A percentile compares a stretch with the other conserved stretches of the same genome.
phyloP scores from a whole-genome alignment of 2,329 filamentous ascomycete species.

The Pestalotiopsis sp. region DNA sequence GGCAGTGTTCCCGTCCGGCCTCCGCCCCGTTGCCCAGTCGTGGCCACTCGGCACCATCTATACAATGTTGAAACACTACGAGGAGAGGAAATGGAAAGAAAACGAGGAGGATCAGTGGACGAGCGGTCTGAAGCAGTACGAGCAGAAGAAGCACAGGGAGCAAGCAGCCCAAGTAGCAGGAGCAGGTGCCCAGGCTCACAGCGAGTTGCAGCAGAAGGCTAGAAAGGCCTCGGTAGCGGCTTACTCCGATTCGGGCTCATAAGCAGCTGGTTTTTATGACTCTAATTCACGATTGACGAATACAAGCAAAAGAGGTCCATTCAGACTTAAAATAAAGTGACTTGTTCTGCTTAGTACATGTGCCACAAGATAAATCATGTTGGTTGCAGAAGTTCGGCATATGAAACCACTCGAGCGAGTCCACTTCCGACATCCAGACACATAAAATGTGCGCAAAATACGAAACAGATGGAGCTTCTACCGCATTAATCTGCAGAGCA shows the following conservation, averaged over 20 bases:
- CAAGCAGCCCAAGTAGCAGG: not conserved
- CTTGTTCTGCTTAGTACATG: too few relatives aligned
- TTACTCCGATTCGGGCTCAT: not conserved
- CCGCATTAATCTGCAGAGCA: too few relatives aligned
- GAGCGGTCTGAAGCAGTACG: not conserved
- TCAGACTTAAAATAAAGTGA: too few relatives aligned
- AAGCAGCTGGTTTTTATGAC: not conserved
- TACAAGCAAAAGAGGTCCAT: not conserved
- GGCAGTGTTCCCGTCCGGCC: conserved; percentile 26
- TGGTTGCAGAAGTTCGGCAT: too few relatives aligned
- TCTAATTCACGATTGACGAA: not conserved
- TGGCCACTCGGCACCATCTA: conserved; percentile 21
- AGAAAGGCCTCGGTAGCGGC: not conserved
- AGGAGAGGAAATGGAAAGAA: conserved; percentile 12
- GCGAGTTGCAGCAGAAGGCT: not conserved
- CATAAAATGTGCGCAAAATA: too few relatives aligned
- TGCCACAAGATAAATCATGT: not conserved
- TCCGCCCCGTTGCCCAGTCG: conserved; percentile 19
- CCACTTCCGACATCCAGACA: too few relatives aligned
- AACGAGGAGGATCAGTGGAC: conserved; percentile 4
- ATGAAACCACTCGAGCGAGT: too few relatives aligned
- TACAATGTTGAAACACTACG: conserved; percentile 14
- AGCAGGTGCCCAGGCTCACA: not conserved
- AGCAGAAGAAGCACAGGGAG: not conserved
- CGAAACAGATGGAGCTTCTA: too few relatives aligned